Evolutionary conservation across 805 yeast genomes (phyloP).

Genomic region (Ogataea nitratoaversa): DNA sequence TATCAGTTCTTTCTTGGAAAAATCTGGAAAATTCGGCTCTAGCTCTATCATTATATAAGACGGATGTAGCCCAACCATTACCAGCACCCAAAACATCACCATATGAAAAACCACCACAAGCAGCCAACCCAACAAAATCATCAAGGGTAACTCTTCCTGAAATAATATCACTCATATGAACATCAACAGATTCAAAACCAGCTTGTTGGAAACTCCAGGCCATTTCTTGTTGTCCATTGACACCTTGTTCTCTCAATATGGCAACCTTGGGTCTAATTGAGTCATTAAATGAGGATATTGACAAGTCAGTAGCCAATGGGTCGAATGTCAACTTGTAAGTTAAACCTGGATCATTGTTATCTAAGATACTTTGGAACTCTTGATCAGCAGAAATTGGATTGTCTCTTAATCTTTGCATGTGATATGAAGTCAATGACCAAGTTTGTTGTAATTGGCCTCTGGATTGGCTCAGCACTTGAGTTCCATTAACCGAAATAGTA

Average conservation of each 20-base stretch:
- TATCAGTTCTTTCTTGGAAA: constrained; percentile 82
- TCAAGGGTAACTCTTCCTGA: constrained; percentile 66
- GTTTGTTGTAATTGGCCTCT: constrained; percentile 72
- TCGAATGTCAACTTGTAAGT: constrained; percentile 72
- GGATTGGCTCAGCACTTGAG: constrained; percentile 43
- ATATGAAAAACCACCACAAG: constrained; percentile 98
- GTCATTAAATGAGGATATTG: constrained; percentile 29
- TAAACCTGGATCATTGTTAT: constrained; percentile 87
- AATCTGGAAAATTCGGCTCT: constrained; percentile 73
- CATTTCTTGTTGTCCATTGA: constrained; percentile 97
- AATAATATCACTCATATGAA: constrained; percentile 92
- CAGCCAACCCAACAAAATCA: constrained; percentile 89
- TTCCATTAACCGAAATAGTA: constrained; percentile 43
- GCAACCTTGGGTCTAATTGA: constrained; percentile 81
- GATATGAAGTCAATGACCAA: constrained; percentile 87
- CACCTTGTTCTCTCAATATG: constrained; percentile 96
- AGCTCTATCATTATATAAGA: constrained; percentile 74
- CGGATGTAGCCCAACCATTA: constrained; percentile 98
- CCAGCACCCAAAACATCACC: constrained; percentile 99
- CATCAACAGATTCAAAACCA: constrained; percentile 91
- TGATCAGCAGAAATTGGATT: constrained; percentile 88
- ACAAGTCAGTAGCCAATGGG: constrained; percentile 44
- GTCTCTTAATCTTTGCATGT: constrained; percentile 88
- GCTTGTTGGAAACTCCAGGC: constrained; percentile 95
- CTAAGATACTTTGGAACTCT: constrained; percentile 70